Evolutionary conservation across 2,329 filamentous ascomycete genomes (phyloP), one percentile per base, ranked within the genome.

Genomic region (Sporothrix inflata): DNA sequence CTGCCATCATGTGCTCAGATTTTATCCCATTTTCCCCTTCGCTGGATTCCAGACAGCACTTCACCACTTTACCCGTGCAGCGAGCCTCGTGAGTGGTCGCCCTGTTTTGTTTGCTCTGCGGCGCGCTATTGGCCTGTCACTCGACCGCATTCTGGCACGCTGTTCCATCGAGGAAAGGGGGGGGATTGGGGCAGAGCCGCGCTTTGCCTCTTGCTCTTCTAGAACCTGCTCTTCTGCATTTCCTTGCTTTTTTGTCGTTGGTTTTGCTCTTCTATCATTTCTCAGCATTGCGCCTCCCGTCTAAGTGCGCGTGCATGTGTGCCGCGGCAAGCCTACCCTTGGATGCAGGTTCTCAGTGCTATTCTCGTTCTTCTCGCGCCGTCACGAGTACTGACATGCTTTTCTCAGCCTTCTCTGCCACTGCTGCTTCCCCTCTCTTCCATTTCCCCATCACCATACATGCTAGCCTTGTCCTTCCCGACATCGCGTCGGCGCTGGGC

Each of bases 41-140:
- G 53, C 14, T 16, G 24, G 27, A 4, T 34, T 21, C 34, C n/a
- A 63, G 60, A 38, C 38, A 63, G n/a, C 38, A 45, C 38, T 45
- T 27, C 7, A 40, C 3, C 14, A 27, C 38, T 27, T 65, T 45
- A 66, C 4, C 63, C 63, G 45, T 11, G 27, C 45, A 21, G 27
- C 9, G 45, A 55, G 53, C 12, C n/a, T 42, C 27, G 61, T 71
- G 53, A 68, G 63, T 61, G 60, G 63, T 30, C 70, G 61, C 63
- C 70, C 70, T 68, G 68, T 78, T 71, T 69, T 78, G 72, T 49
- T 73, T 27, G 49, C 34, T 51, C 74, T 27, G 30, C 21, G 19
- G 30, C 34, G n/a, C 14, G 12, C 51, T 14, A 55, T 69, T 69
- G 67, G 67, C 34, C 49, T 24, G 67, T 21, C 40, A 12, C 12